Evolutionary conservation across 148 eudicot species (phyloP).

Genomic region (Fagopyrum esculentum): DNA sequence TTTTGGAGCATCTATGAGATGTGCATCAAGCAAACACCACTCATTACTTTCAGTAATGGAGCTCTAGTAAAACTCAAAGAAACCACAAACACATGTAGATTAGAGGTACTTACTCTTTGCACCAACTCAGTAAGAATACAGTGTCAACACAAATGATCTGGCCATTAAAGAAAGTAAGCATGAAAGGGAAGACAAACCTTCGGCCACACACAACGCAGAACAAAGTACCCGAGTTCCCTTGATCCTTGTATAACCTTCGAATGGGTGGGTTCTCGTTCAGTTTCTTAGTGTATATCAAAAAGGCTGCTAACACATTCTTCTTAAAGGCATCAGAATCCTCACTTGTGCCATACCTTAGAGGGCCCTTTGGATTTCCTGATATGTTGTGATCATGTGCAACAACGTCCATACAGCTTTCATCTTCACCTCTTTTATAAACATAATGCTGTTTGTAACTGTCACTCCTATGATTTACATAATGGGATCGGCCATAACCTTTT

Average conservation of each 20-base stretch:
- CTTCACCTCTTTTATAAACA: constrained; percentile 23
- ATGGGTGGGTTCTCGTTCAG: constrained; percentile 31
- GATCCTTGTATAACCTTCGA: constrained; percentile 36
- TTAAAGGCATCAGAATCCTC: constrained; percentile 36
- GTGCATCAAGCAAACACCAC: not conserved
- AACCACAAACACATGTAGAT: not conserved
- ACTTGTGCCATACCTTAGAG: constrained; percentile 16
- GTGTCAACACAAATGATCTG: not conserved
- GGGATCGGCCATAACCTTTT: constrained; percentile 16
- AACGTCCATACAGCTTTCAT: constrained; percentile 13
- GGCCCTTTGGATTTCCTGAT: constrained; percentile 11
- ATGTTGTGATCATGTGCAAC: constrained; percentile 12
- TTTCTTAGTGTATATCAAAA: constrained; percentile 29
- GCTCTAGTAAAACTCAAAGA: not conserved
- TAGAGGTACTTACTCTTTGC: not conserved
- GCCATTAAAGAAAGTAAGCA: not conserved
- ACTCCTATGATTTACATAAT: constrained; percentile 18
- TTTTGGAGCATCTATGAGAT: not conserved
- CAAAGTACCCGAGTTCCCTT: constrained; percentile 42
- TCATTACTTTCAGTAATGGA: not conserved
- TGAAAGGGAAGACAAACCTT: constrained; percentile 33
- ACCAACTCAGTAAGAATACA: not conserved
- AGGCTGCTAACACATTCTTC: constrained; percentile 26
- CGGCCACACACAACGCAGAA: constrained; percentile 44
- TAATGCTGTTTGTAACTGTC: constrained; percentile 20